Evolutionary conservation across 805 yeast species (phyloP).

Genomic region (Sporopachydermia lactativora): DNA sequence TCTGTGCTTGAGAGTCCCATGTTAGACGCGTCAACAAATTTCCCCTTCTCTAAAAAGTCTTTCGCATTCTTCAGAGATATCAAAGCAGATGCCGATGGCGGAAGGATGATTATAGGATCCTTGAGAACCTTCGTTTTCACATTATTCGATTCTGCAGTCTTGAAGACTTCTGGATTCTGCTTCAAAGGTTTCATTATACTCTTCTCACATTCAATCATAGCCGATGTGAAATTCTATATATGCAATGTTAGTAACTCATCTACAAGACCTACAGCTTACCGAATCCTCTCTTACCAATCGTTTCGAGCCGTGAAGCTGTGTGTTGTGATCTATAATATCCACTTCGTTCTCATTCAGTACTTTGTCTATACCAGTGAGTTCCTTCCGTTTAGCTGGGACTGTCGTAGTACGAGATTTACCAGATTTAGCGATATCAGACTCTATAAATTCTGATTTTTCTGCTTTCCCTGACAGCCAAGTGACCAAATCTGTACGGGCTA

Average conservation of each 20-base stretch:
- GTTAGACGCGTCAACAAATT: constrained; percentile 39
- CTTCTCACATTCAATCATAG: constrained; percentile 51
- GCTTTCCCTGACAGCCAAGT: constrained; percentile 69
- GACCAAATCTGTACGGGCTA: constrained; percentile 73
- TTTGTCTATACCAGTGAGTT: neutral
- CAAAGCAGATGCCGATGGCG: constrained; percentile 69
- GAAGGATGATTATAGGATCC: constrained; percentile 62
- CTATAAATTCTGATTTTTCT: constrained; percentile 35
- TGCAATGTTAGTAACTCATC: neutral
- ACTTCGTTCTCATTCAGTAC: constrained; percentile 25
- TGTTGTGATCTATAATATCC: constrained; percentile 41
- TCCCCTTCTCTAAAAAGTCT: constrained; percentile 60
- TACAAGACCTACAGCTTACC: neutral
- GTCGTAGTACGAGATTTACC: neutral
- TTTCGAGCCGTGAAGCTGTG: constrained; percentile 51
- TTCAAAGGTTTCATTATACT: constrained; percentile 40
- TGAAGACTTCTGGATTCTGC: constrained; percentile 8
- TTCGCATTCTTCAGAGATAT: constrained; percentile 52
- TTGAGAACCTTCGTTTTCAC: constrained; percentile 2
- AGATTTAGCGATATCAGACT: neutral
- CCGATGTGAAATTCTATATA: constrained; percentile 37
- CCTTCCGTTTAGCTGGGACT: neutral
- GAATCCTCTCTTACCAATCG: constrained; percentile 23
- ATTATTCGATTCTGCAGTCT: neutral
- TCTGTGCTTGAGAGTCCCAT: constrained; percentile 18